Percentiles rank a stretch among this genome's conserved stretches.
These are phyloP conservation scores for Epicoccum sorghinum DNA, from an alignment of 2,329 filamentous ascomycete genomes.

Conservation along the genomic window DNA sequence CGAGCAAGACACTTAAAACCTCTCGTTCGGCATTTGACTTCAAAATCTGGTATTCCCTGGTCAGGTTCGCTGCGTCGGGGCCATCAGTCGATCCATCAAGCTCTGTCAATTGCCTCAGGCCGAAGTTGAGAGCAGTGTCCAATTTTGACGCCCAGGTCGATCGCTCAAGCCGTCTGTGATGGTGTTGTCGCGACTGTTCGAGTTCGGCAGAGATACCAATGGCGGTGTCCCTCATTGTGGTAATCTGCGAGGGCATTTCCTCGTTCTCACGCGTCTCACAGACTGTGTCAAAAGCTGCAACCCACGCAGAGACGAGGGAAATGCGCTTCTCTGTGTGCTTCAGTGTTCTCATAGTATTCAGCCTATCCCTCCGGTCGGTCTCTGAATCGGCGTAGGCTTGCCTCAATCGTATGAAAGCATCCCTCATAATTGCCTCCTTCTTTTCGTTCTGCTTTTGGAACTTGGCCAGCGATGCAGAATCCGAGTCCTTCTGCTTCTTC, in stretches of 20 bases:
- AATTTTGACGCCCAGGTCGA: conserved; percentile 86
- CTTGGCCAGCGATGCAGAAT: conserved; percentile 80
- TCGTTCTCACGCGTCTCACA: conserved; percentile 75
- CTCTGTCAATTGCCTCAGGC: conserved; percentile 76
- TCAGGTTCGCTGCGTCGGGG: conserved; percentile 73
- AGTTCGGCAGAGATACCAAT: conserved; percentile 87
- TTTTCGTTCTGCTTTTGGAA: conserved; percentile 92
- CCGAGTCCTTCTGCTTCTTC: conserved; percentile 88
- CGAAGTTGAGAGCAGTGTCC: conserved; percentile 86
- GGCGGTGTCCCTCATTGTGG: conserved; percentile 83
- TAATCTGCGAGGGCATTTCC: conserved; percentile 63
- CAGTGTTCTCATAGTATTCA: conserved; percentile 79
- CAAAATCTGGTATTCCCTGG: conserved; percentile 82
- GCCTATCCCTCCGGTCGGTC: conserved; percentile 77
- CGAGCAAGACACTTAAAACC: conserved; percentile 74
- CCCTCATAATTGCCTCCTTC: conserved; percentile 73
- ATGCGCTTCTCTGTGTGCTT: conserved; percentile 85
- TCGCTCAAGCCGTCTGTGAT: conserved; percentile 81
- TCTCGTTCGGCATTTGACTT: conserved; percentile 84
- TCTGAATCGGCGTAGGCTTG: conserved; percentile 82
- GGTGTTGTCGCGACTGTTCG: conserved; percentile 87
- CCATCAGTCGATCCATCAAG: conserved; percentile 69
- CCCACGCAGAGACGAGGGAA: conserved; percentile 85
- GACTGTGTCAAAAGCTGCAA: conserved; percentile 85
- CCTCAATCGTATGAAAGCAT: conserved; percentile 80